phyloP scores from a whole-genome alignment of 805 yeast species.

The Yamadazyma kitorensis region DNA sequence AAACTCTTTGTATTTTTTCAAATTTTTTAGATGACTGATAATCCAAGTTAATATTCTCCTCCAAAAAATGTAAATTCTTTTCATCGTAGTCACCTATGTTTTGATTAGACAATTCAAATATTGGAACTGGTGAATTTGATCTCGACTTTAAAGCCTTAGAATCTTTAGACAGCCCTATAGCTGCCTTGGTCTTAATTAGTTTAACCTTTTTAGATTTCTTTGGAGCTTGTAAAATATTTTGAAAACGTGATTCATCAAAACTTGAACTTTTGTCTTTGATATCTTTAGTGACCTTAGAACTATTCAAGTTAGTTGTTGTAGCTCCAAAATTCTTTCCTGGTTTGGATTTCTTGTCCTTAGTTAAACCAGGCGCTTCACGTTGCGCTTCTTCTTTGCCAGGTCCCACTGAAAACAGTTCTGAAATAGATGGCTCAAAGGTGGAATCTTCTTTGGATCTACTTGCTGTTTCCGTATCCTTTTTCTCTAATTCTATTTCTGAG shows the following conservation, averaged over 20 bases:
- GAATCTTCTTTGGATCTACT: too few species aligned
- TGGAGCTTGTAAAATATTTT: slow-evolving; percentile 19
- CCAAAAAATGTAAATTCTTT: slow-evolving; percentile 25
- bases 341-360: too few species aligned
- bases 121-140: slow-evolving; percentile 13
- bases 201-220: slow-evolving; percentile 21
- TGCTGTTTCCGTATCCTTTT: too few species aligned
- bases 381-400: too few species aligned
- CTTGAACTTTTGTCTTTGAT: slow-evolving; percentile 2
- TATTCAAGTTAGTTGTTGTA: not conserved
- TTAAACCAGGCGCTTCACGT: too few species aligned
- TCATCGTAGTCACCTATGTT: slow-evolving; percentile 37
- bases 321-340: too few species aligned
- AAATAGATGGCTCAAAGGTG: too few species aligned
- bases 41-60: slow-evolving; percentile 7
- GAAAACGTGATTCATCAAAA: slow-evolving; percentile 17
- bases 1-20: not conserved
- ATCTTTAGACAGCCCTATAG: too few species aligned
- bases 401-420: too few species aligned
- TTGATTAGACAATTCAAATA: slow-evolving; percentile 26
- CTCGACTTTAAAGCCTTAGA: not conserved
- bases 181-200: slow-evolving; percentile 6
- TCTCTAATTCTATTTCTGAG: too few species aligned
- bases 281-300: slow-evolving; percentile 1
- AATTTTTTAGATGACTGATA: not conserved